Conservation (phyloP, 768 basidiomycete species). For the Artomyces pyxidatus region DNA sequence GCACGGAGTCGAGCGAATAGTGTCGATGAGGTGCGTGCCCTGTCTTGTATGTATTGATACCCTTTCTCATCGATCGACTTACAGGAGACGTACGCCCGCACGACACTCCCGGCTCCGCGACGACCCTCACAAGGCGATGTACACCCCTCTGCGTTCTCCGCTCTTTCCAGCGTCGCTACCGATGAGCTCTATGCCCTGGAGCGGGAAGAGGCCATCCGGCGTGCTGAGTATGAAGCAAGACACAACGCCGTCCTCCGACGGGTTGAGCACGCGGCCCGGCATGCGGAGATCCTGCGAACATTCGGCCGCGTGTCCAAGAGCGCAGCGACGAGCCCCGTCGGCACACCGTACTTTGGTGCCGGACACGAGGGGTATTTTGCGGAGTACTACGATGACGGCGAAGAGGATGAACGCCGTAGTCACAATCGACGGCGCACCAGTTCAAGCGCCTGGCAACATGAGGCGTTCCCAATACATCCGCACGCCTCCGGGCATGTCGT, state of each 20-base stretch:
- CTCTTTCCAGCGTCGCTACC: slow-evolving; percentile 70
- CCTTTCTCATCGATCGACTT: slow-evolving; percentile 6
- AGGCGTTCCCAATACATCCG: slow-evolving; percentile 17
- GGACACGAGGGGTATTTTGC: background rate
- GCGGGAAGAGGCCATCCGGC: slow-evolving; percentile 61
- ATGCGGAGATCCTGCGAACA: slow-evolving; percentile 33
- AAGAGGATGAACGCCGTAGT: background rate
- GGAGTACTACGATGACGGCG: background rate
- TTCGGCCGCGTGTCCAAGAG: slow-evolving; percentile 22
- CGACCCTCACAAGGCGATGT: slow-evolving; percentile 21
- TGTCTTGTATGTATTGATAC: background rate
- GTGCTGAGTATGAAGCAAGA: slow-evolving; percentile 53
- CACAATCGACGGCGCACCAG: background rate
- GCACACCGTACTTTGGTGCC: slow-evolving; percentile 8
- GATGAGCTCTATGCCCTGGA: slow-evolving; percentile 89
- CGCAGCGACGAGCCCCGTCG: slow-evolving; percentile 12
- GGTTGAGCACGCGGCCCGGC: slow-evolving; percentile 30
- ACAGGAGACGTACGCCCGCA: slow-evolving; percentile 27
- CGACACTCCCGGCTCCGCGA: slow-evolving; percentile 19
- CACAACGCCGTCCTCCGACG: slow-evolving; percentile 34
- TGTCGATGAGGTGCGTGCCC: slow-evolving; percentile 70
- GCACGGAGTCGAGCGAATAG: slow-evolving; percentile 71
- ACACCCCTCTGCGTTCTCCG: slow-evolving; percentile 34
- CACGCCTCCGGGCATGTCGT: slow-evolving; percentile 24
- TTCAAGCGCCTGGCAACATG: slow-evolving; percentile 10